Percentiles rank a stretch among this genome's conserved stretches.
Evolutionary conservation across 2,329 filamentous ascomycete species (phyloP).

Genomic region (Pseudopyricularia cyperi): DNA sequence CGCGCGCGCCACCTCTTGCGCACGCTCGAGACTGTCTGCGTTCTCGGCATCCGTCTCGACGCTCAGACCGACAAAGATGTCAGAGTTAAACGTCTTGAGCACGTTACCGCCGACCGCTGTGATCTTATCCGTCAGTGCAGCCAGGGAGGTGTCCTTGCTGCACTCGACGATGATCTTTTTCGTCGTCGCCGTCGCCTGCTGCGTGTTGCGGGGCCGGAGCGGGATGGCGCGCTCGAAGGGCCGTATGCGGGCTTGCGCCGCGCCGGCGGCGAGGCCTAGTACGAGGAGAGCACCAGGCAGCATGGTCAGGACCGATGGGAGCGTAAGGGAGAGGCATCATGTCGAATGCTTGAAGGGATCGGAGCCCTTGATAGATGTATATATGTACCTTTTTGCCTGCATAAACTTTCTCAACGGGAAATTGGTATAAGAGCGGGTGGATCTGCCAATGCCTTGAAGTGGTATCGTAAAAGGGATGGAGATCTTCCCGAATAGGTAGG

Average conservation of each 20-base stretch:
- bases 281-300: background rate
- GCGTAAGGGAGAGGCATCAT: background rate
- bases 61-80: background rate
- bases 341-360: background rate
- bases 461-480: too few relatives aligned
- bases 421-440: background rate
- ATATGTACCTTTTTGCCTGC: background rate
- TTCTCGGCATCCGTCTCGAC: slow-evolving; percentile 7
- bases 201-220: background rate
- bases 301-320: background rate
- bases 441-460: too few relatives aligned
- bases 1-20: slow-evolving; percentile 7
- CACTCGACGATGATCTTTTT: background rate
- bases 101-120: slow-evolving; percentile 14
- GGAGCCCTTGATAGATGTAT: background rate
- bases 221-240: background rate
- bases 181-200: background rate
- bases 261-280: background rate
- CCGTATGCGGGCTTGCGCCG: background rate
- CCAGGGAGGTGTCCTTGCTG: background rate
- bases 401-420: background rate
- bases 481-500: too few relatives aligned
- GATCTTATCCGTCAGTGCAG: background rate
- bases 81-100: background rate
- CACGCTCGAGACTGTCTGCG: slow-evolving; percentile 8